Conservation (phyloP, 2,329 filamentous ascomycete genomes). For the Fusarium chaquense region DNA sequence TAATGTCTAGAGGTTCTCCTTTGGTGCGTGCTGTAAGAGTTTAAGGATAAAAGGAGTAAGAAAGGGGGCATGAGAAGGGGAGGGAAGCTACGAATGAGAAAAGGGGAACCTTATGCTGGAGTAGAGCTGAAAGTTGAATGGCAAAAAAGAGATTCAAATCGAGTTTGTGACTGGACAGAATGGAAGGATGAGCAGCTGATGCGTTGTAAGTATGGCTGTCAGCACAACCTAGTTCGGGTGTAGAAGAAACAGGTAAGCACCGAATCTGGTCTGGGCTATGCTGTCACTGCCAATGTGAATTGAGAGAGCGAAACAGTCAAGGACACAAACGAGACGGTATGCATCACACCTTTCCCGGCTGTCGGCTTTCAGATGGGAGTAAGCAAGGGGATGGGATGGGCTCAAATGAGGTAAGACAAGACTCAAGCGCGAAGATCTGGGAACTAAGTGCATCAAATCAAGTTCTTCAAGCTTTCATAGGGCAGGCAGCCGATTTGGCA, state of each 20-base stretch:
- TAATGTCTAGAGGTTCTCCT: constrained; percentile 6
- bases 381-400: constrained; percentile 13
- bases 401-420: constrained; percentile 44
- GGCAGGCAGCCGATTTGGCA: constrained; percentile 31
- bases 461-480: constrained; percentile 24
- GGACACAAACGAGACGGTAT: neutral
- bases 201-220: constrained; percentile 16
- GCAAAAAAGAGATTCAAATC: constrained; percentile 6
- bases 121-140: constrained; percentile 31
- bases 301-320: neutral
- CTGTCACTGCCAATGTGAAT: neutral
- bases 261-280: constrained; percentile 17
- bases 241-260: constrained; percentile 24
- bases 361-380: constrained; percentile 29
- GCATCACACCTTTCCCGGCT: constrained; percentile 35
- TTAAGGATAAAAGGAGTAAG: constrained; percentile 17
- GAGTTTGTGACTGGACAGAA: constrained; percentile 23
- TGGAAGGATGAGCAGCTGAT: constrained; percentile 34
- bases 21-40: constrained; percentile 22
- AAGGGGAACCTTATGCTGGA: constrained; percentile 23
- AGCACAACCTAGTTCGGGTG: constrained; percentile 23
- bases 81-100: constrained; percentile 19
- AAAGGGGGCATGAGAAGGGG: constrained; percentile 17
- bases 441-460: constrained; percentile 27
- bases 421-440: constrained; percentile 36